Evolutionary conservation across 306 rosid species (phyloP), one percentile per base, ranked within the genome.

Genomic region (Dicorynia guianensis): DNA sequence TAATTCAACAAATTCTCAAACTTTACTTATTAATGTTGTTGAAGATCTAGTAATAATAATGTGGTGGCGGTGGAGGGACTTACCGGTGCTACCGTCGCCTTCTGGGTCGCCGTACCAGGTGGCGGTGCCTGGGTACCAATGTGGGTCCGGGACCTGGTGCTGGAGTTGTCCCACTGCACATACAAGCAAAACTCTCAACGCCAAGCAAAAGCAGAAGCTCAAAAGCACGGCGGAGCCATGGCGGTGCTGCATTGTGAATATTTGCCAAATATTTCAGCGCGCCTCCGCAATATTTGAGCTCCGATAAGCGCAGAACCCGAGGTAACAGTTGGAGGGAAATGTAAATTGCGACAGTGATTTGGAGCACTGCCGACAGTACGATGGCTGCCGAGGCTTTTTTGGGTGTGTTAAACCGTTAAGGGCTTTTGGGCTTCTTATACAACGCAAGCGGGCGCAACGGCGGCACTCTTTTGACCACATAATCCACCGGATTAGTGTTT

Each of bases 91-190:
- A 25, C 98, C 98, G 74, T 95, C 97, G 12, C 98, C 98, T 79
- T 95, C 96, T 30, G 98, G 90, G 67, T 79, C 82, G 5, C 98
- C 98, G 54, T 95, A 95, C 98, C 98, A 95, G 35, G 98, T 95
- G 80, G 97, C 98, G 8, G 80, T 81, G 30, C 97, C 98, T 0
- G 95, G 84, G 42, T 81, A 71, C 98, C 98, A 95, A 84, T 87
- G 92, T 20, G n/a, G 63, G 97, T 86, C 89, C 5, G 68, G 30
- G 5, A 33, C 63, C 7, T 9, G 89, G 64, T 82, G 92, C 44
- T 77, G 82, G 56, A 59, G 74, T n/a, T 76, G 89, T 17, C 20
- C 81, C 52, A 39, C 78, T 54, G 83, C 83, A n/a, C 57, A 54
- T 11, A 69, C 65, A 10, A 74, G 34, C n/a, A 64, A 25, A 40